Base-by-base conservation (phyloP, 441 rosid genomes). In the Populus hybrid region DNA sequence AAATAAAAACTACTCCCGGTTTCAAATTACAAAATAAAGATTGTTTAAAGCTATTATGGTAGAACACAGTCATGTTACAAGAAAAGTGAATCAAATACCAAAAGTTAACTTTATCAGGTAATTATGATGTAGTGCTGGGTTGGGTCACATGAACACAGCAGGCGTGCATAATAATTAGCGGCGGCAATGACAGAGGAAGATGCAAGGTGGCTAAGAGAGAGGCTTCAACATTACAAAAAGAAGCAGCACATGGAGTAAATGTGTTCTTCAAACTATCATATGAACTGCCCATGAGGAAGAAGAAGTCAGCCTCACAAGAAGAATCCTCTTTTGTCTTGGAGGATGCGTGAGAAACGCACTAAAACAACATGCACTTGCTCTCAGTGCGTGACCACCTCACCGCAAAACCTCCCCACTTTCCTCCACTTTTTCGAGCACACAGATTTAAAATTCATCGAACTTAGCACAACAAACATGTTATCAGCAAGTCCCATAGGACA, bases 331-430 rank as follows among this genome's bases (percentile, higher is more conserved):
- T 34, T 28, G 24, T 14, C 24, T 20, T 35, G 76, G 28, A 73
- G 14, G 65, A 35, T 72, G 89, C 89, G 90, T 89, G 89, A 81
- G 85, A 81, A 85, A 85, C 85, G 90, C 92, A 85, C 90, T 68
- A 3, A 12, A 57, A n/a, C 63, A 0, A 73, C 63, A 12, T 28
- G 12, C 38, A 50, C 75, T 71, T 81, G 83, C 86, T 75, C 32
- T 73, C 12, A 79, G 80, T 84, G 87, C 89, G 75, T 81, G 82
- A 67, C 87, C 32, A 30, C 32, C 32, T 30, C 32, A 30, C 32
- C 72, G 36, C 77, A 82, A 50, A 53, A 50, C 53, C 67, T 73
- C 78, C 78, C 74, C 73, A 72, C 79, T 74, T 85, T 81, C 69
- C 83, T 75, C 6, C 2, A 11, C 71, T 75, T 82, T 81, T 40